Conservation (phyloP, 2,329 filamentous ascomycete genomes). For the Aspergillus arachidicola region DNA sequence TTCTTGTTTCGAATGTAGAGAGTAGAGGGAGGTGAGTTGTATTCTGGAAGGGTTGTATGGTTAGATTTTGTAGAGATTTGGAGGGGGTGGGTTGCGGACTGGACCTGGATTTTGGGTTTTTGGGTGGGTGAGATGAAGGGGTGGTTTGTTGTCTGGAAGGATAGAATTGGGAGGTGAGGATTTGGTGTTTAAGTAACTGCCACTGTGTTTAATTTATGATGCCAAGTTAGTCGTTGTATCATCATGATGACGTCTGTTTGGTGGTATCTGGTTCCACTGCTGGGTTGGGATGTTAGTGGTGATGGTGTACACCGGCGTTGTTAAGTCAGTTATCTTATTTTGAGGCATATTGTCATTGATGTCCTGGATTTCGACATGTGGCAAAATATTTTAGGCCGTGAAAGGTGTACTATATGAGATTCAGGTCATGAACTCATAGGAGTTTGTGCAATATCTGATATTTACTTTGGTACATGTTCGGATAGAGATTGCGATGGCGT, state of each 20-base stretch:
- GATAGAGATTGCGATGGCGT: background rate
- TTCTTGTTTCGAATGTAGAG: background rate
- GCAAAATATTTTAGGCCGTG: background rate
- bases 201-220: background rate
- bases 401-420: background rate
- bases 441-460: background rate
- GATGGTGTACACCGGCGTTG: background rate
- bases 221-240: background rate
- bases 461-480: background rate
- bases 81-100: background rate
- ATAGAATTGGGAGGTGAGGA: background rate
- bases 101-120: background rate
- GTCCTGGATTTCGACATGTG: background rate
- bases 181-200: constrained; percentile 8
- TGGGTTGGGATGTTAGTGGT: background rate
- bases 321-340: background rate
- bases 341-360: background rate
- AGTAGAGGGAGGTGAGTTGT: background rate
- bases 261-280: background rate
- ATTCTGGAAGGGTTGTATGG: background rate
- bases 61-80: background rate
- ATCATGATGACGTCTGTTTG: background rate
- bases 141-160: background rate
- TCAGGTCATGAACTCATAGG: background rate
- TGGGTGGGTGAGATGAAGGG: background rate